Conservation (phyloP, 768 basidiomycete genomes). For the Mycena capillaripes region DNA sequence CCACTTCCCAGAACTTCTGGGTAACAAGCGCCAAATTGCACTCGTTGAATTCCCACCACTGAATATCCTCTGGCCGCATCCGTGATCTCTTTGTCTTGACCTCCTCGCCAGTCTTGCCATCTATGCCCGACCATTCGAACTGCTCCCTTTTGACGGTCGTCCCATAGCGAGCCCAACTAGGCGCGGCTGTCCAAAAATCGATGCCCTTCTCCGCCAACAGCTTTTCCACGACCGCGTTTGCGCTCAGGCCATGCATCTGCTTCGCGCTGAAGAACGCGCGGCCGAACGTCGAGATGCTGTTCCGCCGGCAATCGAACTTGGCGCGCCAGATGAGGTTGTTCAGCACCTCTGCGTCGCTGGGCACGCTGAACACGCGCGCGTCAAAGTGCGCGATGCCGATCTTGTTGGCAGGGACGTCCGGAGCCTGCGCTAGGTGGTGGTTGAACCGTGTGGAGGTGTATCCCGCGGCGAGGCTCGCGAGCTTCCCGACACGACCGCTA, state of each 20-base stretch:
- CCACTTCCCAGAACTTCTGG: slow-evolving; percentile 19
- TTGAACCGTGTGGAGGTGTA: slow-evolving; percentile 34
- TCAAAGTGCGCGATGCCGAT: slow-evolving; percentile 34
- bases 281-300: slow-evolving; percentile 31
- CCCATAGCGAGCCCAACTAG: slow-evolving; percentile 32
- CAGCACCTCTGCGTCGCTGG: slow-evolving; percentile 22
- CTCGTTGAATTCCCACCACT: slow-evolving; percentile 35
- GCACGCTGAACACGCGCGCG: slow-evolving; percentile 30
- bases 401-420: slow-evolving; percentile 13
- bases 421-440: slow-evolving; percentile 20
- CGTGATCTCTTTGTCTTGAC: slow-evolving; percentile 27
- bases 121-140: slow-evolving; percentile 15
- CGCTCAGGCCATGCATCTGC: slow-evolving; percentile 26
- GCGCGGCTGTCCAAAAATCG: slow-evolving; percentile 33
- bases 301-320: slow-evolving; percentile 32
- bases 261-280: slow-evolving; percentile 29
- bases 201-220: slow-evolving; percentile 29
- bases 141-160: slow-evolving; percentile 31
- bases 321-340: slow-evolving; percentile 37
- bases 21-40: slow-evolving; percentile 22
- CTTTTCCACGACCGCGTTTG: slow-evolving; percentile 27
- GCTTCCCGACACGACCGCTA: slow-evolving; percentile 32
- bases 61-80: slow-evolving; percentile 11
- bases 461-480: slow-evolving; percentile 29
- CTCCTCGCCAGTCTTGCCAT: slow-evolving; percentile 22